These are phyloP conservation scores for Elaeagnus macrophylla DNA, from an alignment of 306 rosid genomes.

Conservation along the genomic window DNA sequence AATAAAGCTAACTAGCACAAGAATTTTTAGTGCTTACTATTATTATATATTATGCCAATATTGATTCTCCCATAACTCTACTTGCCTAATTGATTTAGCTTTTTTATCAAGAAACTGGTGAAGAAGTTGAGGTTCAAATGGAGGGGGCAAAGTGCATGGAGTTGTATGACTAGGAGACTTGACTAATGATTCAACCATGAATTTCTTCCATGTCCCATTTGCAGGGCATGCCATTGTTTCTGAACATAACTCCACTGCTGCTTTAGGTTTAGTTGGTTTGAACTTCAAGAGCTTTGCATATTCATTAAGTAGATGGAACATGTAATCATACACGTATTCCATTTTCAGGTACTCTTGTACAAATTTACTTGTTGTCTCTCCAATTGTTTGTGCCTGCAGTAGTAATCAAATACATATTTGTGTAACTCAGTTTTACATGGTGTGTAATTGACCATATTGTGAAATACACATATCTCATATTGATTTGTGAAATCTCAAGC, in stretches of 20 bases:
- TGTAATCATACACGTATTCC: slow-evolving; percentile 32
- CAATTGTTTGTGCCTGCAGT: slow-evolving; percentile 26
- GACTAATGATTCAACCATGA: slow-evolving; percentile 26
- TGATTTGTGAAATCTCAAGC: too few species aligned
- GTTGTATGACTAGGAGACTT: slow-evolving; percentile 21
- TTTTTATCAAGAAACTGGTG: too few species aligned
- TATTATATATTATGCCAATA: too few species aligned
- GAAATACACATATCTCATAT: too few species aligned
- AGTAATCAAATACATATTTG: too few species aligned
- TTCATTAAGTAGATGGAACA: slow-evolving; percentile 25
- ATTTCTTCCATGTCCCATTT: slow-evolving; percentile 15
- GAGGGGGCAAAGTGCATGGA: slow-evolving; percentile 17
- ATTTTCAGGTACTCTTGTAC: slow-evolving; percentile 31
- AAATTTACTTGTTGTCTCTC: slow-evolving; percentile 24
- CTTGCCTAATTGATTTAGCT: too few species aligned
- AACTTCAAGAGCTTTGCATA: slow-evolving; percentile 23
- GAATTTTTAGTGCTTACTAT: too few species aligned
- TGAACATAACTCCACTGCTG: slow-evolving; percentile 18
- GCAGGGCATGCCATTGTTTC: slow-evolving; percentile 23
- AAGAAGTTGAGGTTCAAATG: too few species aligned
- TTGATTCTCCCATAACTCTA: too few species aligned
- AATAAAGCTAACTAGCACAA: too few species aligned
- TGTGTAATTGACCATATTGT: too few species aligned
- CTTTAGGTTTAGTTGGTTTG: slow-evolving; percentile 19
- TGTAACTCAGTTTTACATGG: too few species aligned